Evolutionary conservation across 345 rosid genomes (phyloP).

Genomic region (Erucastrum elatum): DNA sequence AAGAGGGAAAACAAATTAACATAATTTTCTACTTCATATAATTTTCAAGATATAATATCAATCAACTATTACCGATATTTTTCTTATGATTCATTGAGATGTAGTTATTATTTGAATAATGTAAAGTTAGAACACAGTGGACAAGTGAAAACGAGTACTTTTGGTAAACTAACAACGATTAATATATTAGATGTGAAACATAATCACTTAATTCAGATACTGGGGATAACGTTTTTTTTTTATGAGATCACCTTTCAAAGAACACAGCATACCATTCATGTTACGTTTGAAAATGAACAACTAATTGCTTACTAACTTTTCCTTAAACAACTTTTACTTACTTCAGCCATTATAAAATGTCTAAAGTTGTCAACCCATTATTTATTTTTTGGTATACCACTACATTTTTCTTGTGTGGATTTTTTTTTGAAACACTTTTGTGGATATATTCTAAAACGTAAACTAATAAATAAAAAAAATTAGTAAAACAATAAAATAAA

Average conservation of each 20-base stretch:
- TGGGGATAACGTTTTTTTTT: background rate
- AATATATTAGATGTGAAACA: background rate
- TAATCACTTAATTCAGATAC: background rate
- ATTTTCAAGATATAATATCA: background rate
- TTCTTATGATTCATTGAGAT: background rate
- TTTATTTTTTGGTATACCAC: background rate
- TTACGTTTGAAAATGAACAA: background rate
- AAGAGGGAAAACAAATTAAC: background rate
- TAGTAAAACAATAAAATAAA: background rate
- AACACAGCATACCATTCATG: background rate
- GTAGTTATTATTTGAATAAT: background rate
- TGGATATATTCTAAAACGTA: constrained; percentile 5
- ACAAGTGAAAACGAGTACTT: background rate
- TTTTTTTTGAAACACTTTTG: background rate
- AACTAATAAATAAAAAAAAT: background rate
- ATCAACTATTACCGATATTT: background rate
- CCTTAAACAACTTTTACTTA: background rate
- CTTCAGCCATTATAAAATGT: background rate
- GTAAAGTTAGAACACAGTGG: background rate
- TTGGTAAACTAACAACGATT: background rate
- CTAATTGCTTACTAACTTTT: background rate
- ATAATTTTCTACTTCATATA: background rate
- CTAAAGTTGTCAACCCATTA: background rate
- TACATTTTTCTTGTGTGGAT: background rate
- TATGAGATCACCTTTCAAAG: background rate